Evolutionary conservation across 352 stramenopile genomes (phyloP).

Genomic region (Globisporangium megalacanthum): DNA sequence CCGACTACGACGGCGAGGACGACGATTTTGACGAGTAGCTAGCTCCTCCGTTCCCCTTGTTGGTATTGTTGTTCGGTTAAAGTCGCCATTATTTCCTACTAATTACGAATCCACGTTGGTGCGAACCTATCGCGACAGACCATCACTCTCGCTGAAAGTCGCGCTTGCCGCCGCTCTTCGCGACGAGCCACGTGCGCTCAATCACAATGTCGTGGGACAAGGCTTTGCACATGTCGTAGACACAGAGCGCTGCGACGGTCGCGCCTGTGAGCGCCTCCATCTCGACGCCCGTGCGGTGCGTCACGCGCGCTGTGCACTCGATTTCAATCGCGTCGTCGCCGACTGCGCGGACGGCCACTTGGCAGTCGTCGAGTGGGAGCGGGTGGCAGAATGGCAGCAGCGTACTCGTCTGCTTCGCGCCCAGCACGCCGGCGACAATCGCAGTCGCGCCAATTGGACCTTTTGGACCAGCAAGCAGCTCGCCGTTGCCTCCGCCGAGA

Average conservation of each 20-base stretch:
- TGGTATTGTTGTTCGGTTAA: not conserved
- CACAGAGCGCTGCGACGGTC: constrained; percentile 91
- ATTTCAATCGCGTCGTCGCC: constrained; percentile 63
- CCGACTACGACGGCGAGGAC: constrained; percentile 45
- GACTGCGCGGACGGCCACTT: constrained; percentile 77
- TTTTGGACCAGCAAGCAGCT: constrained; percentile 67
- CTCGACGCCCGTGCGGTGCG: constrained; percentile 93
- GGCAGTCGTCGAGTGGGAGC: constrained; percentile 87
- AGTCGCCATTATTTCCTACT: constrained; percentile 7
- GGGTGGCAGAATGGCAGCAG: constrained; percentile 95
- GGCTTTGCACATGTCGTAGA: constrained; percentile 99
- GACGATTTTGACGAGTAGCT: constrained; percentile 48
- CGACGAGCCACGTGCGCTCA: constrained; percentile 80
- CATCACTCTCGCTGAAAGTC: constrained; percentile 38
- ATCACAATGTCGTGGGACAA: constrained; percentile 85
- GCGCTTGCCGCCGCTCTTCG: constrained; percentile 91
- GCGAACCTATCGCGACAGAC: too few species aligned
- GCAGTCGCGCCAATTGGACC: constrained; percentile 90
- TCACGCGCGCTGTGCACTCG: constrained; percentile 87
- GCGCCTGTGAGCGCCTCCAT: constrained; percentile 95
- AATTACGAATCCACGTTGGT: not conserved
- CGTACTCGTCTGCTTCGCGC: constrained; percentile 89
- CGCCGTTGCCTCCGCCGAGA: constrained; percentile 10
- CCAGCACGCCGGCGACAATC: constrained; percentile 91
- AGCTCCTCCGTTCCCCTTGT: not conserved